Evolutionary conservation across 192 early-diverging fungal species (phyloP).

Genomic region (Linnemannia schmuckeri): DNA sequence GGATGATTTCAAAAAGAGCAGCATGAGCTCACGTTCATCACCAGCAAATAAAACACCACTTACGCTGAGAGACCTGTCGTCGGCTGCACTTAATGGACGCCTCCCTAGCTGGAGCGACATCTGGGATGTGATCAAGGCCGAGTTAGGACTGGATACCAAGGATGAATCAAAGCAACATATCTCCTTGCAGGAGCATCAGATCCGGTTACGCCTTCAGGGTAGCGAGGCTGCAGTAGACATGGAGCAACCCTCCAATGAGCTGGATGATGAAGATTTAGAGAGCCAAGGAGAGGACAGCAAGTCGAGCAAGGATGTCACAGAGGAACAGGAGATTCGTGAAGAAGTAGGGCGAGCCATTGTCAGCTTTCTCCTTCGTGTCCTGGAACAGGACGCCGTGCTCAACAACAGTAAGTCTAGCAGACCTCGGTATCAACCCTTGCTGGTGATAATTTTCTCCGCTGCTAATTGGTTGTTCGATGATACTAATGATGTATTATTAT

Average conservation of each 20-base stretch:
- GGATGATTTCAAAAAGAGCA: not conserved
- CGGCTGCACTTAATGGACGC: conserved; percentile 10
- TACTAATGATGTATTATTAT: not conserved
- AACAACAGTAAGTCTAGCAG: conserved; percentile 16
- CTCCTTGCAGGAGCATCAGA: conserved; percentile 32
- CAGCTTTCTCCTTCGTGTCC: conserved; percentile 23
- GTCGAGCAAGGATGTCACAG: not conserved
- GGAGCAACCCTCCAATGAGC: not conserved
- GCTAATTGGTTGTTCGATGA: not conserved
- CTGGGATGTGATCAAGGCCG: conserved; percentile 43
- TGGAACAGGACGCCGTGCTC: conserved; percentile 41
- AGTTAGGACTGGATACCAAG: conserved; percentile 37
- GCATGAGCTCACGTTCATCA: conserved; percentile 16
- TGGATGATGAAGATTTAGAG: not conserved
- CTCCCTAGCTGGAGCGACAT: conserved; percentile 45
- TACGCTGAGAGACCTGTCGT: not conserved
- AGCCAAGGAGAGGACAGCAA: not conserved
- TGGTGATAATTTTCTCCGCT: not conserved
- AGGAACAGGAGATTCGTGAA: conserved; percentile 40
- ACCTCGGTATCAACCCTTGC: no score
- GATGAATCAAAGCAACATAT: conserved; percentile 43
- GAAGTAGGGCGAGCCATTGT: conserved; percentile 45
- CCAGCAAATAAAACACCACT: not conserved
- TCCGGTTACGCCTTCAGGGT: conserved; percentile 19
- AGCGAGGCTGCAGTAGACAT: not conserved